Conservation (phyloP, 2,329 filamentous ascomycete species). For the Curvularia verruculosa region DNA sequence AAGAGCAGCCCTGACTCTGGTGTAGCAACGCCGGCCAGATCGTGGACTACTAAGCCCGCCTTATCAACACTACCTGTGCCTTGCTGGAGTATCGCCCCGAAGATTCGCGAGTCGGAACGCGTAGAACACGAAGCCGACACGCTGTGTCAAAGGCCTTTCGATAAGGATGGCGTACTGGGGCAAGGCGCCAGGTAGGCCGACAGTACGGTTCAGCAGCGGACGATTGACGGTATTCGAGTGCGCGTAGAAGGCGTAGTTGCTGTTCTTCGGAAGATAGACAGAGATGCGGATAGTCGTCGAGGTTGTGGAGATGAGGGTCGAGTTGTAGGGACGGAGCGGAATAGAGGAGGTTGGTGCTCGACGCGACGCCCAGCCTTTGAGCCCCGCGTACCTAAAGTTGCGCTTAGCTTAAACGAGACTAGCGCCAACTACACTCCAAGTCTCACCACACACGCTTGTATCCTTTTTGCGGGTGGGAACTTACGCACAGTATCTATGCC, state of each 20-base stretch:
- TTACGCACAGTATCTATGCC: no score
- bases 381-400: neutral
- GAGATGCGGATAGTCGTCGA: neutral
- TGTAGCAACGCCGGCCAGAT: slow-evolving; percentile 3
- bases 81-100: slow-evolving; percentile 13
- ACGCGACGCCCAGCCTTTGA: neutral
- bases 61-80: slow-evolving; percentile 2
- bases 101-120: slow-evolving; percentile 9
- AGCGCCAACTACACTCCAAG: neutral
- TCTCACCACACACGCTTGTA: no score
- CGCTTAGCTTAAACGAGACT: neutral
- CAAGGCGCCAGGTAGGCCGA: slow-evolving; percentile 7
- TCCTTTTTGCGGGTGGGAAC: no score
- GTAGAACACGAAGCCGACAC: slow-evolving; percentile 2
- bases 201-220: slow-evolving; percentile 6
- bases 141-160: slow-evolving; percentile 8
- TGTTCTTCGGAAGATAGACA: neutral
- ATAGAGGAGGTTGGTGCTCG: neutral
- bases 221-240: slow-evolving; percentile 3
- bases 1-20: slow-evolving; percentile 14
- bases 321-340: neutral
- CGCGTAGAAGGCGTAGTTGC: neutral
- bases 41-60: slow-evolving; percentile 11
- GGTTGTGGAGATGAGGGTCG: neutral
- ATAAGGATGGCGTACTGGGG: slow-evolving; percentile 12